Base-by-base conservation (phyloP, 2,329 filamentous ascomycete genomes). In the Ophiocordyceps robertsii region DNA sequence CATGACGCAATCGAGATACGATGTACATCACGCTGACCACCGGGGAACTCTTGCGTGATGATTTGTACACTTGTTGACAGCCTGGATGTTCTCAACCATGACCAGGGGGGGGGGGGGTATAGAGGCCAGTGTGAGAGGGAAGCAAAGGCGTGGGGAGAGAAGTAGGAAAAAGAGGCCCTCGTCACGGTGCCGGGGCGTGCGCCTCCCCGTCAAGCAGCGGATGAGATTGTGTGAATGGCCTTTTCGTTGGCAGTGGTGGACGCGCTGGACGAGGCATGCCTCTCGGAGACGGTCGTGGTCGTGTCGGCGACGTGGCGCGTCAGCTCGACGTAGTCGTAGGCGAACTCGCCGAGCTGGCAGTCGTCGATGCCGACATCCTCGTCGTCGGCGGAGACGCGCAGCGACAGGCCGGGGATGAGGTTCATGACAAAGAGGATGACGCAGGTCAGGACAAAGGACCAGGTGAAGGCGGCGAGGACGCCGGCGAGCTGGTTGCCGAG, bases 241-340 rank as follows among this genome's bases (percentile, higher is more conserved):
- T 62, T 62, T 48, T 62, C 59, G 6, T 53, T 49, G 30, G 53
- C 52, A 37, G 51, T 51, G 38, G 51, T 54, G 31, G 51, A 54
- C 35, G 37, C 53, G 47, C n/a, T 53, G 37, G 47, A 56, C 45
- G 46, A 45, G 4, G 17, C 33, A 41, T 46, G 51, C 39, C 41
- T 37, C 27, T 45, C 43, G 17, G 43, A 39, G 17, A 29, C 40
- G n/a, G 47, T 44, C 43, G 50, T 49, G 8, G 49, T 49, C 21
- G 52, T 46, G 44, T 62, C 69, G 46, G 60, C 64, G 43, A 88
- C 76, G 52, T 89, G 82, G 43, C 73, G 68, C 35, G 68, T 69
- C 39, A 77, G 57, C 73, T 88, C 83, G 52, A 88, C 83, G 59
- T 88, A 88, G 60, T 88, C 83, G 67, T 87, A 88, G 27, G 83